A percentile compares a stretch with the other conserved stretches of the same genome.
Evolutionary conservation across 257 asterid genomes (phyloP).

Genomic region (Solanum tarijense): DNA sequence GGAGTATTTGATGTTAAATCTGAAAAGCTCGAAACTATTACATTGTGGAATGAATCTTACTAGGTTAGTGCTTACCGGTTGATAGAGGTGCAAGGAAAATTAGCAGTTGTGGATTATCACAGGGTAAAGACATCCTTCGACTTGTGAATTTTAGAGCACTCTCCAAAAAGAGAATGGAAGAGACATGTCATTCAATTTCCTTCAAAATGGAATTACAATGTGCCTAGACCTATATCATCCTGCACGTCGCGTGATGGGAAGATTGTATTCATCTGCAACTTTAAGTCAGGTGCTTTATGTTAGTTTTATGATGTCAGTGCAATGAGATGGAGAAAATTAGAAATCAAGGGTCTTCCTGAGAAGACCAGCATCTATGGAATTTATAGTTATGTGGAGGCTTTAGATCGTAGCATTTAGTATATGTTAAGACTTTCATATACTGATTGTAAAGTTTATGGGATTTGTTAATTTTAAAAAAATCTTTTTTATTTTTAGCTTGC

Average conservation of each 20-base stretch:
- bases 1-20: not conserved
- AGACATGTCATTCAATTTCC: not conserved
- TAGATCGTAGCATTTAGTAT: not conserved
- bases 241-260: not conserved
- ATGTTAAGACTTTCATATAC: not conserved
- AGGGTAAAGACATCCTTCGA: too few relatives aligned
- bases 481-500: too few relatives aligned
- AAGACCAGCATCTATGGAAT: not conserved
- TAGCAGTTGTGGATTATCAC: not conserved
- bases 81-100: not conserved
- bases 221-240: not conserved
- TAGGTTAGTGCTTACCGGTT: too few relatives aligned
- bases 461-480: too few relatives aligned
- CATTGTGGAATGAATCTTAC: not conserved
- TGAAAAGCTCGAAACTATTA: not conserved
- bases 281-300: not conserved
- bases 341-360: not conserved
- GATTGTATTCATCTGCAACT: not conserved
- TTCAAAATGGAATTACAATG: not conserved
- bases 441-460: not conserved
- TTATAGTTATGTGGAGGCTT: not conserved
- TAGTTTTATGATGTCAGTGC: not conserved
- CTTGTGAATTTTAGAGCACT: not conserved
- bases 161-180: not conserved
- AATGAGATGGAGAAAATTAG: not conserved